Conservation (phyloP, 2,329 filamentous ascomycete species). For the Xylaria sp. region DNA sequence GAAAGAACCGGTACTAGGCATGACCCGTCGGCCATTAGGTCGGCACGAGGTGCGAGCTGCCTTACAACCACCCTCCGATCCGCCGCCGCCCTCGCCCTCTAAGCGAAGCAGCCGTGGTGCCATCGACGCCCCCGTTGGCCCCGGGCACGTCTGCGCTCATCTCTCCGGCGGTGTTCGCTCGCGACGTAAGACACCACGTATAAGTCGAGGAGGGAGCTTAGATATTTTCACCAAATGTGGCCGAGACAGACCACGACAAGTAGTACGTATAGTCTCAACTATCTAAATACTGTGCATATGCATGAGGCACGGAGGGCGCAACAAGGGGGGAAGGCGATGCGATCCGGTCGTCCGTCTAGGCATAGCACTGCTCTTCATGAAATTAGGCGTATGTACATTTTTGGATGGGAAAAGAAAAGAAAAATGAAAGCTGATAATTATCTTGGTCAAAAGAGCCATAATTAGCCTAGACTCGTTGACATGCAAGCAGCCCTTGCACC, state of each 20-base stretch:
- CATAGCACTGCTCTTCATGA: background rate
- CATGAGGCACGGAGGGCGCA: background rate
- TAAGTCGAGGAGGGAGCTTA: background rate
- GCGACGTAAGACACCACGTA: background rate
- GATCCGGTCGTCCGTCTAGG: background rate
- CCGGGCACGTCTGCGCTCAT: background rate
- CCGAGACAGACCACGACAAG: background rate
- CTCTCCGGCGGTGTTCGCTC: background rate
- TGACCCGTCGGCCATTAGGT: background rate
- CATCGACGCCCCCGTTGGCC: background rate
- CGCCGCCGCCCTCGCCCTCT: background rate
- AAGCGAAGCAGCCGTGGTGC: background rate
- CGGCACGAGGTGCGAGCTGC: conserved; percentile 1
- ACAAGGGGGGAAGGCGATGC: background rate
- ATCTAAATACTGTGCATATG: background rate
- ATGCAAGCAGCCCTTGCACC: background rate
- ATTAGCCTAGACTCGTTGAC: conserved; percentile 13
- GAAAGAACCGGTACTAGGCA: background rate
- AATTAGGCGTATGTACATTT: background rate
- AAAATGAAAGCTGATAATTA: background rate
- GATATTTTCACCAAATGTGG: background rate
- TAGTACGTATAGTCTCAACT: background rate
- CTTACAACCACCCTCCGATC: background rate
- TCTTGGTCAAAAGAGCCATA: background rate
- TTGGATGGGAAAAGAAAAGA: background rate